Evolutionary conservation across 176 grass and related monocot genomes (phyloP), one percentile per base, ranked within the genome.

Genomic region (Oryza glumipatula): DNA sequence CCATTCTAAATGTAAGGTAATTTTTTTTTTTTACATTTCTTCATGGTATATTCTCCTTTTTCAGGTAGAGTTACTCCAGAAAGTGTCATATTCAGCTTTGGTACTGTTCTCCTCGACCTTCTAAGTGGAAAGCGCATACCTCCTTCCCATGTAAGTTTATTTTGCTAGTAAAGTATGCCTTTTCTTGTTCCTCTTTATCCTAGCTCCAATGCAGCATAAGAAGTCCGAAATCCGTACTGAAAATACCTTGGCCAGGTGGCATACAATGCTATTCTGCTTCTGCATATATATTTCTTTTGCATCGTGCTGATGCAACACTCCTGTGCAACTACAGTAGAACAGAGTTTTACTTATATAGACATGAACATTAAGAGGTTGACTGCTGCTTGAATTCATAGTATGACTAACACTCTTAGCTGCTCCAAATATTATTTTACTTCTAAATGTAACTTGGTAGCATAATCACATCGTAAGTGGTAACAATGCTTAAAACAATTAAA

Each of bases 11-110:
- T 73, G 65, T 24, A 70, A 32, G 24, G 68, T 8, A 9, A 3
- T 28, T 26, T 44, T 16, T 28, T 26, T 44, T 16, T 77, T 45
- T 86, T 21, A 78, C 23, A 33, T 67, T 24, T 79, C n/a, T 74
- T 84, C 49, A 45, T 72, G 61, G 32, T 52, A 74, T 86, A 32
- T 71, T 85, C 4, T 74, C 22, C 74, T 84, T 80, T 80, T 67
- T 56, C 86, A 99, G 97, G 92, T 61, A 94, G 97, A 82, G 94
- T 99, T 26, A 99, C 97, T 79, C 87, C 81, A 10, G 94, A 96
- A 88, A 99, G 97, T 84, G 92, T 96, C 49, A 96, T 99, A 91
- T 99, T 92, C 77, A 99, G 97, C 79, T 99, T 94, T 87, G 97
- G 97, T 12, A 99, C 97, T 17, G 90, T 99, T 47, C 90, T 99